Conservation (phyloP, 441 rosid species). For the Adansonia gregorii region DNA sequence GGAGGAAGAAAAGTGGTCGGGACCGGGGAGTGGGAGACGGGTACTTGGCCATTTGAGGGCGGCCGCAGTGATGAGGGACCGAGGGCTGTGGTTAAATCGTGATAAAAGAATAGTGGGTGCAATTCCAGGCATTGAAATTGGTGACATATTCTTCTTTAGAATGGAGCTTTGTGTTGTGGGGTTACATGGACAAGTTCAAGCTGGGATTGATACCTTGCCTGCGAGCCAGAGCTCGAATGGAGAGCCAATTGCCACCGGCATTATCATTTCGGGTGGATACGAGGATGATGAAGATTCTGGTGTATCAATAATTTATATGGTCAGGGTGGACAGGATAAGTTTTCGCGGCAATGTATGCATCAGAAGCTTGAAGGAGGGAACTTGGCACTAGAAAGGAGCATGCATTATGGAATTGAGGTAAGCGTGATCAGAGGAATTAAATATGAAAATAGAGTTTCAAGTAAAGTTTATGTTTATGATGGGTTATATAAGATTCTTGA, state of each 20-base stretch:
- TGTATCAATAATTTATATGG: slow-evolving; percentile 67
- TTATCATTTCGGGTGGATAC: slow-evolving; percentile 80
- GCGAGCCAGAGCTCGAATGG: slow-evolving; percentile 64
- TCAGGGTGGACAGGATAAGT: slow-evolving; percentile 85
- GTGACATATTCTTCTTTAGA: slow-evolving; percentile 73
- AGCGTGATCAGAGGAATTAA: slow-evolving; percentile 85
- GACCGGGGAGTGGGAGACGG: slow-evolving; percentile 39
- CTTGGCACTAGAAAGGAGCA: slow-evolving; percentile 82
- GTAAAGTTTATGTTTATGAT: slow-evolving; percentile 83
- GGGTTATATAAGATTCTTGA: slow-evolving; percentile 72
- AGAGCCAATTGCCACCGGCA: slow-evolving; percentile 83
- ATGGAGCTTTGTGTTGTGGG: slow-evolving; percentile 79
- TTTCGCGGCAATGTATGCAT: slow-evolving; percentile 58
- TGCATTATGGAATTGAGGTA: slow-evolving; percentile 84
- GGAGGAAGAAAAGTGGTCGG: slow-evolving; percentile 47
- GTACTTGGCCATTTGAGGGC: slow-evolving; percentile 70
- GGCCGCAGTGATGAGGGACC: slow-evolving; percentile 60
- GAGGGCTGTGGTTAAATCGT: slow-evolving; percentile 66
- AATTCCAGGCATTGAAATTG: slow-evolving; percentile 70
- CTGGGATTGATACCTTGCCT: slow-evolving; percentile 75
- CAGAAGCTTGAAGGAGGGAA: slow-evolving; percentile 90
- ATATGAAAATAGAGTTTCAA: slow-evolving; percentile 54
- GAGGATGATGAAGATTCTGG: slow-evolving; percentile 88
- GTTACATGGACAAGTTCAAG: slow-evolving; percentile 78
- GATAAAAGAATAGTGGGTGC: slow-evolving; percentile 80